These are phyloP conservation scores for Terana coerulea DNA, from an alignment of 768 basidiomycete genomes.

Conservation along the genomic window DNA sequence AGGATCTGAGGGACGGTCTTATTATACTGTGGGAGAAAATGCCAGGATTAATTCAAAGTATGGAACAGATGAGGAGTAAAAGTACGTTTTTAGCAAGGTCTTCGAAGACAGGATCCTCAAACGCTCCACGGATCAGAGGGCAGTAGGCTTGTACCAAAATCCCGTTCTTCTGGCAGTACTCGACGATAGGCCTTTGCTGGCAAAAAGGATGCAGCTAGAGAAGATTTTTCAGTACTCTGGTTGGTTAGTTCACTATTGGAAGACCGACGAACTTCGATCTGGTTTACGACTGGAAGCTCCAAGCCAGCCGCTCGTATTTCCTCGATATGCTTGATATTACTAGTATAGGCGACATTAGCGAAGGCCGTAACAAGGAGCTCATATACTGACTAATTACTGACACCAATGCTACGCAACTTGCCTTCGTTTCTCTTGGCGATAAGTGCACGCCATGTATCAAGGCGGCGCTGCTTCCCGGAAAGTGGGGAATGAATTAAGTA, in stretches of 20 bases:
- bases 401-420: slow-evolving; percentile 70
- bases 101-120: slow-evolving; percentile 48
- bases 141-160: slow-evolving; percentile 47
- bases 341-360: slow-evolving; percentile 24
- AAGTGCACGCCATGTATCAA: slow-evolving; percentile 70
- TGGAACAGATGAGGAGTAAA: not conserved
- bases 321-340: slow-evolving; percentile 68
- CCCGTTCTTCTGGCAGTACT: slow-evolving; percentile 46
- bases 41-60: not conserved
- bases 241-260: not conserved
- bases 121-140: slow-evolving; percentile 54
- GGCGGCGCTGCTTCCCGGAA: slow-evolving; percentile 58
- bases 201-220: slow-evolving; percentile 73
- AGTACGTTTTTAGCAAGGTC: slow-evolving; percentile 37
- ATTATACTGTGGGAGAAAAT: slow-evolving; percentile 15
- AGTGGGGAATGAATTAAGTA: slow-evolving; percentile 77
- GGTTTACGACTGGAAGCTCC: slow-evolving; percentile 70
- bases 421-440: slow-evolving; percentile 57
- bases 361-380: not conserved
- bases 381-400: slow-evolving; percentile 71
- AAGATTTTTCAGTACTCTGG: not conserved
- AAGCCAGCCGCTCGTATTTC: slow-evolving; percentile 65
- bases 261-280: slow-evolving; percentile 59
- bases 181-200: slow-evolving; percentile 78
- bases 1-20: slow-evolving; percentile 76